A percentile compares a stretch with the other conserved stretches of the same genome.
phyloP scores from a whole-genome alignment of 805 yeast genomes.

The Yarrowia sp. region DNA sequence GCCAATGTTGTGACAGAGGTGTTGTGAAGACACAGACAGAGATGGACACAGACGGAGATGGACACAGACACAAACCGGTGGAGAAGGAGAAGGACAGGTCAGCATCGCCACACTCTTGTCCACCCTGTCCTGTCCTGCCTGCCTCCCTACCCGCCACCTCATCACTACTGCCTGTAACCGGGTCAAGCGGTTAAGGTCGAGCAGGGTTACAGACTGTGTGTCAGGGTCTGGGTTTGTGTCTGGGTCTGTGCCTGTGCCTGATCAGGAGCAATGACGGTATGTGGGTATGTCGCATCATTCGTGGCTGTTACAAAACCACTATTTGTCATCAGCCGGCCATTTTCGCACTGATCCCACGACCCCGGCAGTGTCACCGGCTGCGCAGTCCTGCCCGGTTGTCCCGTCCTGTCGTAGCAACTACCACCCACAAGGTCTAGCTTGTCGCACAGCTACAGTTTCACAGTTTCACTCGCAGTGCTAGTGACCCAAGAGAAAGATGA shows the following conservation, averaged over 20 bases:
- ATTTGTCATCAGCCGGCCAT: no score
- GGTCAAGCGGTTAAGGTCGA: background rate
- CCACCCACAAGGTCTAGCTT: constrained; percentile 4
- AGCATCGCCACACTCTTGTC: no score
- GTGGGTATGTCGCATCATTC: background rate
- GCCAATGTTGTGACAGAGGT: background rate
- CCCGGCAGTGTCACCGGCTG: no score
- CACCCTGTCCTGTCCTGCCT: no score
- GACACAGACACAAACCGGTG: background rate
- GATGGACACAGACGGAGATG: background rate
- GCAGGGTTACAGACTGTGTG: background rate
- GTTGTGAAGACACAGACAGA: background rate
- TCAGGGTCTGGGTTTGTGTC: no score
- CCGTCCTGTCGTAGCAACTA: background rate
- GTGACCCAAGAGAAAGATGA: background rate
- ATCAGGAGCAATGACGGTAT: background rate
- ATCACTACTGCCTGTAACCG: no score
- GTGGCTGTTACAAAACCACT: background rate
- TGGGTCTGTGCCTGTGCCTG: no score
- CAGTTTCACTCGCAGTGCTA: background rate
- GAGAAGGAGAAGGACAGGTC: no score
- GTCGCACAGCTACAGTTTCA: background rate
- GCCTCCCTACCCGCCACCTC: no score
- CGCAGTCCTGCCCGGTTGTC: no score
- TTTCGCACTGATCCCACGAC: no score